Percentiles rank a stretch among this genome's conserved stretches.
Evolutionary conservation across 2,329 filamentous ascomycete genomes (phyloP).

Genomic region (Cercospora zeina): DNA sequence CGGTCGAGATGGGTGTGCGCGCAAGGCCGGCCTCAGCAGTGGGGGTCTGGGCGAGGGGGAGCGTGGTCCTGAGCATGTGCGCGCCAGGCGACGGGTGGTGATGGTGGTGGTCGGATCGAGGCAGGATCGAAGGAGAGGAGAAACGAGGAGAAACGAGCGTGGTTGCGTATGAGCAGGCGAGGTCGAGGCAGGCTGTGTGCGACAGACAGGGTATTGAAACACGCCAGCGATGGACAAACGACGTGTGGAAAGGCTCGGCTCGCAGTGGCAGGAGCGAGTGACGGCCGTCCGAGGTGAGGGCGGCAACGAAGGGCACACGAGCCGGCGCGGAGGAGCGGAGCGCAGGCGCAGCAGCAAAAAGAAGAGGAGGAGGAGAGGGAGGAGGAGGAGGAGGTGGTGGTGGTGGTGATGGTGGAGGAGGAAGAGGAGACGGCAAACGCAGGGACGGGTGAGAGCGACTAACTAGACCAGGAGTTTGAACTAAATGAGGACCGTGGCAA

Average conservation of each 20-base stretch:
- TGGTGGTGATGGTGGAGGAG: background rate
- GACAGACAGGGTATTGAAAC: conserved; percentile 13
- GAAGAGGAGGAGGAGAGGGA: background rate
- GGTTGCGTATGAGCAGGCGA: conserved; percentile 11
- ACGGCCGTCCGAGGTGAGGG: background rate
- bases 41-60: background rate
- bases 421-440: background rate
- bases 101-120: conserved; percentile 3
- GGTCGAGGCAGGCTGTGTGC: background rate
- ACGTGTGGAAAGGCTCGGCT: background rate
- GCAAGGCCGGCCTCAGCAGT: conserved; percentile 10
- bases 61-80: conserved; percentile 25
- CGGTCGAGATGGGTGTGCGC: conserved; percentile 1
- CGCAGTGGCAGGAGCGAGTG: background rate
- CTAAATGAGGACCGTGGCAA: background rate
- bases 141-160: conserved; percentile 14
- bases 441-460: conserved; percentile 1
- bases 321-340: conserved; percentile 2
- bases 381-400: background rate
- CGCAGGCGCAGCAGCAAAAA: background rate
- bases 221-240: conserved; percentile 8
- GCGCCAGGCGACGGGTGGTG: conserved; percentile 16
- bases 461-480: background rate
- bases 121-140: background rate
- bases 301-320: background rate